Evolutionary conservation across 768 basidiomycete genomes (phyloP), one percentile per base, ranked within the genome.

Genomic region (Erythrobasidium yunnanense): DNA sequence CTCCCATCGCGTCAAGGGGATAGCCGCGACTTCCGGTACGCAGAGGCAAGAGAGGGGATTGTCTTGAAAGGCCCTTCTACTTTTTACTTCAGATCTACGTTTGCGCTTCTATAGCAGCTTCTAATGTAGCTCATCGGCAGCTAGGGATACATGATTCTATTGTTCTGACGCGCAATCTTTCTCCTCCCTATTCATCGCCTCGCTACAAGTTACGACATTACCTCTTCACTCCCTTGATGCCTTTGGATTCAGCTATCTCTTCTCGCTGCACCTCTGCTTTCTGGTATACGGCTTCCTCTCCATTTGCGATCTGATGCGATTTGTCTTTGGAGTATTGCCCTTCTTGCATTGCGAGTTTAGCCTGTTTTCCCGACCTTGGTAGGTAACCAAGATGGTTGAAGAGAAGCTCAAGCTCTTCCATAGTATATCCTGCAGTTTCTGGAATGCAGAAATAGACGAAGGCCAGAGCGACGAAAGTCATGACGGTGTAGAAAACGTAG

Each of bases 361-460:
- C n/a, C 54, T 38, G 23, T 22, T 32, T 34, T 55, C 5, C 2
- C 54, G 54, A 8, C 34, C 15, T 23, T 20, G 25, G 34, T 6
- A 55, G 33, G 32, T 23, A 15, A 27, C 23, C 29, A 20, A 34
- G 33, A 15, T 55, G 34, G 54, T 38, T 34, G 54, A 33, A 55
- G 23, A 55, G 30, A 8, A 35, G 23, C 33, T 55, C 54, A 32
- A 55, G 54, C 33, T 55, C 54, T 20, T 55, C 54, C 8, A 55
- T 32, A 55, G 34, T 55, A n/a, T 55, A 22, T 2, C 54, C 42
- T 45, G 34, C 42, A 20, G 54, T 55, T 23, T 55, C 54, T 4
- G 54, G 54, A 20, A 55, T 55, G 54, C 54, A 55, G 54, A 55
- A 23, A 20, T 55, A 55, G 2, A 55, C 54, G 23, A 55, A 55